Evolutionary conservation across 192 early-diverging fungal species (phyloP).

Genomic region (Coemansia sp.): DNA sequence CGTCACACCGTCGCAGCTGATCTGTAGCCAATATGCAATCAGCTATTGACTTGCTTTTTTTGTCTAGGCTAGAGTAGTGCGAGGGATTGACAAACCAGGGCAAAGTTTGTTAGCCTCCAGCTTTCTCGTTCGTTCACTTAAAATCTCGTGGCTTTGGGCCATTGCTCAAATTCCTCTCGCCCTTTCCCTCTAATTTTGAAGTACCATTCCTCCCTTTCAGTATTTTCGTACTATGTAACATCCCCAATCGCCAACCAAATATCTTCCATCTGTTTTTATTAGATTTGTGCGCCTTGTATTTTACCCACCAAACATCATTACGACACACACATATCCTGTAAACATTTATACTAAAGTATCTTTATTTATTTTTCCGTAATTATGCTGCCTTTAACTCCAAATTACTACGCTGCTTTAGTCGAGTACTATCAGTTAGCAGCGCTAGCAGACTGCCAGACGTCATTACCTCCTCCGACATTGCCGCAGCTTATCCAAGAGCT

Average conservation of each 20-base stretch:
- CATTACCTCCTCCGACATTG: neutral
- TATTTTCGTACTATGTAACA: neutral
- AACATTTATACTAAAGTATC: slow-evolving; percentile 5
- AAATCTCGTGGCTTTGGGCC: neutral
- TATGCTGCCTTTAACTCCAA: slow-evolving; percentile 3
- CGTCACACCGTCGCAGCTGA: neutral
- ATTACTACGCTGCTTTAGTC: neutral
- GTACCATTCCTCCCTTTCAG: neutral
- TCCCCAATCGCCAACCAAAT: neutral
- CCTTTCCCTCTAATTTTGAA: neutral
- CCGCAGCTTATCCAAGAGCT: slow-evolving; percentile 13
- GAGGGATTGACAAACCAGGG: slow-evolving; percentile 5
- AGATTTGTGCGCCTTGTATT: neutral
- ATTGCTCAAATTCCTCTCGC: neutral
- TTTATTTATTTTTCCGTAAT: neutral
- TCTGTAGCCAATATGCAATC: neutral
- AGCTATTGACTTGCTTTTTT: neutral
- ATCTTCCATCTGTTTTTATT: neutral
- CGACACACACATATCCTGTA: neutral
- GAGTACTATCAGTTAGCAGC: slow-evolving; percentile 1
- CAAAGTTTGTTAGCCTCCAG: neutral
- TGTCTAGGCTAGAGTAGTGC: neutral
- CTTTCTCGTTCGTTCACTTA: neutral
- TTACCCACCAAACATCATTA: neutral
- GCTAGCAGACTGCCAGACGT: neutral